A percentile compares a stretch with the other conserved stretches of the same genome.
Conservation (phyloP, 2,329 filamentous ascomycete species). For the Colletotrichum spaethianum region DNA sequence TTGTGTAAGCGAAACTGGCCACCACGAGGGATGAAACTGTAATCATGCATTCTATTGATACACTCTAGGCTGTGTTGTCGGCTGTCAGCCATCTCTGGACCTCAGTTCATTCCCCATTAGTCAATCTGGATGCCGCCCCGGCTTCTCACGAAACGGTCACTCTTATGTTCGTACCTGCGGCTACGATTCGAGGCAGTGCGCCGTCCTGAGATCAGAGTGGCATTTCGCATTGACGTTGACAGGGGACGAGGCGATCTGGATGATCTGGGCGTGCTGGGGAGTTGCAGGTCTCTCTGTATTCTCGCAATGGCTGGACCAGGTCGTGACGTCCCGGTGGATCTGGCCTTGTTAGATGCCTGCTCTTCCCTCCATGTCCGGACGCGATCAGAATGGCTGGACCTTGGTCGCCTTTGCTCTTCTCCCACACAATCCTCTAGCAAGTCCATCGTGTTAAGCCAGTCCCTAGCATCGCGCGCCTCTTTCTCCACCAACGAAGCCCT, state of each 20-base stretch:
- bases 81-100: rapidly evolving
- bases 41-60: neutral
- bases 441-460: neutral
- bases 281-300: no score
- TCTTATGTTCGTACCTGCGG: neutral
- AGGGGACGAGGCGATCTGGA: neutral
- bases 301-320: neutral
- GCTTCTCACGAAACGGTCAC: neutral
- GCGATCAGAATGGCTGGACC: neutral
- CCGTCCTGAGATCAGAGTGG: neutral
- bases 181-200: constrained; percentile 12
- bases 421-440: neutral
- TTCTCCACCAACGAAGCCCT: constrained; percentile 6
- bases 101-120: neutral
- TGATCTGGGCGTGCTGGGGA: neutral
- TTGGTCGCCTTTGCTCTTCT: neutral
- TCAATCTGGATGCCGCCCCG: neutral
- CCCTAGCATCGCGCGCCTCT: neutral
- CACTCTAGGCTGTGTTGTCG: neutral
- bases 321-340: neutral
- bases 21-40: neutral
- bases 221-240: neutral
- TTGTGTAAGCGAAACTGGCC: no score
- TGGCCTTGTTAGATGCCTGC: neutral
- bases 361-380: neutral